A percentile compares a stretch with the other conserved stretches of the same genome.
phyloP scores from a whole-genome alignment of 805 yeast genomes.

The Nakazawaea anatomiae region DNA sequence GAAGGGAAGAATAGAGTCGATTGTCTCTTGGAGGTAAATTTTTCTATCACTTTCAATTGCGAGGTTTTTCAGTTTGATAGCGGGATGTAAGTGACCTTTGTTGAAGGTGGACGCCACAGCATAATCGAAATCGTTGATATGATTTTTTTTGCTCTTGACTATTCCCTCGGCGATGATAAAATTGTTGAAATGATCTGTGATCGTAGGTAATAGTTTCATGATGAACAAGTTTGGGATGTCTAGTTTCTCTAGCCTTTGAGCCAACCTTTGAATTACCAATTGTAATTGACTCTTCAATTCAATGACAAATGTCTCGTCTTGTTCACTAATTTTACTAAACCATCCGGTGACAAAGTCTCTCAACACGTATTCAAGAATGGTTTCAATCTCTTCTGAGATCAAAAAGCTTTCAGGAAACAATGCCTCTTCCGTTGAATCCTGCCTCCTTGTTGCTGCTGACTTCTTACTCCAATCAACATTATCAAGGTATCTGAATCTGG shows the following conservation, averaged over 20 bases:
- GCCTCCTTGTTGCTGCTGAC: constrained; percentile 5
- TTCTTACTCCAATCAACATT: constrained; percentile 22
- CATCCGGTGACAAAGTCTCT: constrained; percentile 52
- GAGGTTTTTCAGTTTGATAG: constrained; percentile 33
- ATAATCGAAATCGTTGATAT: constrained; percentile 30
- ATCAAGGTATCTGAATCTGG: constrained; percentile 21
- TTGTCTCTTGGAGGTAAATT: constrained; percentile 38
- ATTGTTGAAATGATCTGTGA: constrained; percentile 56
- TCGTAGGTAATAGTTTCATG: constrained; percentile 51
- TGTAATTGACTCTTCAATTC: constrained; percentile 40
- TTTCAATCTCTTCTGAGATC: constrained; percentile 47
- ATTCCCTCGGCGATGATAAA: constrained; percentile 39
- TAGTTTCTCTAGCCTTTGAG: constrained; percentile 31
- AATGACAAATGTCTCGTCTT: constrained; percentile 32
- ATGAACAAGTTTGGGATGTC: constrained; percentile 58
- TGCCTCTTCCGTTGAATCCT: constrained; percentile 14
- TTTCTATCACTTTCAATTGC: constrained; percentile 38
- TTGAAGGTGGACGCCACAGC: constrained; percentile 39
- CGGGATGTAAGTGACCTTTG: constrained; percentile 53
- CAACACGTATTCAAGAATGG: constrained; percentile 40
- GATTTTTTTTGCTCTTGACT: constrained; percentile 21
- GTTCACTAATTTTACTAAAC: constrained; percentile 40
- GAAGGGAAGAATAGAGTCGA: constrained; percentile 39
- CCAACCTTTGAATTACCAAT: constrained; percentile 33
- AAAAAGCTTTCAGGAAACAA: constrained; percentile 42